phyloP scores from a whole-genome alignment of 202 grass and related monocot species.

The Setaria italica region DNA sequence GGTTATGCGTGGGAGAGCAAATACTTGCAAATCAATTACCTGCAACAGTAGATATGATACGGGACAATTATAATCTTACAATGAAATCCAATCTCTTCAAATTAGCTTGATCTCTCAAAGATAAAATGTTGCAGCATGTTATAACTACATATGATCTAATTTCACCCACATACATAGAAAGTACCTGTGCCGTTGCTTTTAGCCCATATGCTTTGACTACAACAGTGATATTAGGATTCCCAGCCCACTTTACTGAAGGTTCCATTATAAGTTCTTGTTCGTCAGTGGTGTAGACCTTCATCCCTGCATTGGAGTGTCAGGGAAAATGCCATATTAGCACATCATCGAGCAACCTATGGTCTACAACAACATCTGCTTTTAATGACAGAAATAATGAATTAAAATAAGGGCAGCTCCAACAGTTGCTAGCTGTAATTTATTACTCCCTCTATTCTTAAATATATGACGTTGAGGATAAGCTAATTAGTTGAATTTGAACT shows the following conservation, averaged over 20 bases:
- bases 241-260: constrained; percentile 84
- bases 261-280: constrained; percentile 86
- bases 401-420: neutral
- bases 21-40: constrained; percentile 86
- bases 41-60: constrained; percentile 36
- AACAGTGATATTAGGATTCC: constrained; percentile 80
- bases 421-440: neutral
- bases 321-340: constrained; percentile 12
- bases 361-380: neutral
- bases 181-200: constrained; percentile 74
- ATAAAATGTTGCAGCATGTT: neutral
- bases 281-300: constrained; percentile 81
- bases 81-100: constrained; percentile 11
- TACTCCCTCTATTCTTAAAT: too few species aligned
- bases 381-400: neutral
- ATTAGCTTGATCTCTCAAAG: constrained; percentile 3
- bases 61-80: constrained; percentile 29
- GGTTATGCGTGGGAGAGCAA: constrained; percentile 80
- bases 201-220: constrained; percentile 79
- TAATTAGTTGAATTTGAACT: too few species aligned
- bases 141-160: constrained; percentile 21
- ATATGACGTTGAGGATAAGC: too few species aligned
- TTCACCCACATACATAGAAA: neutral
- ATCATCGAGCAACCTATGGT: constrained; percentile 3
- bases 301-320: constrained; percentile 47